These are phyloP conservation scores for Pseudogymnoascus sp. DNA, from an alignment of 2,329 filamentous ascomycete species.

Conservation along the genomic window DNA sequence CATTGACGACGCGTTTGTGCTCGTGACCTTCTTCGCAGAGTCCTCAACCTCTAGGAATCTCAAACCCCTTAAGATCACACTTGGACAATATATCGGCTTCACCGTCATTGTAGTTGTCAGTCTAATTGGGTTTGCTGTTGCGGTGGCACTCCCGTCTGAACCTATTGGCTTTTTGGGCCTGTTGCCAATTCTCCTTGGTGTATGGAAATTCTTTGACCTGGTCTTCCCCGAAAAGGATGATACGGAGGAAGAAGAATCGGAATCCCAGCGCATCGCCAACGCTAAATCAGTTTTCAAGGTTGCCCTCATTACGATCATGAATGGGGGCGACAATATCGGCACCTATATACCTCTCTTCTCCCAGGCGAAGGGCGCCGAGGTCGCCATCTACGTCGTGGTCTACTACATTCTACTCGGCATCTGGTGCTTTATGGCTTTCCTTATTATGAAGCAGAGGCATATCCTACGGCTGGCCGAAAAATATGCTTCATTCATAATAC, in stretches of 20 bases:
- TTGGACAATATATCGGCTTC: constrained; percentile 35
- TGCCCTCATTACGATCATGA: constrained; percentile 28
- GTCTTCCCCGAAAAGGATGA: constrained; percentile 16
- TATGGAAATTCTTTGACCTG: constrained; percentile 23
- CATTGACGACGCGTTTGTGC: constrained; percentile 30
- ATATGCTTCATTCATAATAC: constrained; percentile 18
- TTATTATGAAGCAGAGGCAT: constrained; percentile 28
- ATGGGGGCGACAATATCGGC: constrained; percentile 31
- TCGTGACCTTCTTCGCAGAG: constrained; percentile 31
- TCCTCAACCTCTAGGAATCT: constrained; percentile 32
- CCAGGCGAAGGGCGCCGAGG: constrained; percentile 26
- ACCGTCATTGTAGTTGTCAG: constrained; percentile 28
- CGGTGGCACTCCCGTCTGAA: constrained; percentile 27
- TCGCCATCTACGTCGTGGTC: constrained; percentile 28
- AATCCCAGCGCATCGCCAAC: constrained; percentile 8
- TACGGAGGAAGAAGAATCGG: constrained; percentile 11
- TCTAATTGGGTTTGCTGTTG: constrained; percentile 29
- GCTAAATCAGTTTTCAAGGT: constrained; percentile 25
- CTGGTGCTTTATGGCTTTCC: constrained; percentile 26
- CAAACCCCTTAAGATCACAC: constrained; percentile 65
- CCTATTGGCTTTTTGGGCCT: constrained; percentile 31
- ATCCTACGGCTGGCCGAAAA: constrained; percentile 23
- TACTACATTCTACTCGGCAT: constrained; percentile 29
- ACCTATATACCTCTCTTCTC: constrained; percentile 30
- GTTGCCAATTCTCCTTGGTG: constrained; percentile 27